Conservation (phyloP, 257 asterid genomes). For the Prunella vulgaris region DNA sequence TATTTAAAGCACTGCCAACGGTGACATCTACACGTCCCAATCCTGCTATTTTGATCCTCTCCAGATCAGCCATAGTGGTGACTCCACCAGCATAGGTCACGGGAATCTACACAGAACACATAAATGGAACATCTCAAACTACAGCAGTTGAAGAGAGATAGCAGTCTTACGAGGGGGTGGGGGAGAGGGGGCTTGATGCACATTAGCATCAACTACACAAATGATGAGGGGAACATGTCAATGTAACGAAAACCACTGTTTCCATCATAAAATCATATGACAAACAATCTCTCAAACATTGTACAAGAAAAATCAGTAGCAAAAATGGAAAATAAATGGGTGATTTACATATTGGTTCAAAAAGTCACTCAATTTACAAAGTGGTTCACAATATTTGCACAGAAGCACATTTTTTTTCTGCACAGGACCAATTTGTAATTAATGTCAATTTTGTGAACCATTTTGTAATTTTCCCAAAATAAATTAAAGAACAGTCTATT, state of each 20-base stretch:
- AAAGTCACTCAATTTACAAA: no score
- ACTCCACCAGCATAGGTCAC: constrained; percentile 98
- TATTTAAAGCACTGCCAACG: constrained; percentile 92
- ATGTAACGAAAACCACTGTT: not conserved
- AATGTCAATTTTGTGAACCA: no score
- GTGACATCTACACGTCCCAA: constrained; percentile 83
- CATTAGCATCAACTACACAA: no score
- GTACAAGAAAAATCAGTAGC: not conserved
- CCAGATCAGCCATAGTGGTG: constrained; percentile 68
- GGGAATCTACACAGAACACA: constrained; percentile 54
- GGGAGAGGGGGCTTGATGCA: no score
- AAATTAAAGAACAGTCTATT: not conserved
- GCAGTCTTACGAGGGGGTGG: not conserved
- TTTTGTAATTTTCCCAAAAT: no score
- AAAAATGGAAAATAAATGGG: not conserved
- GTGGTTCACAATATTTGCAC: no score
- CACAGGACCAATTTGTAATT: no score
- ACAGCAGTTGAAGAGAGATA: not conserved
- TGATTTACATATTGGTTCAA: no score
- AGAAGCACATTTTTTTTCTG: no score
- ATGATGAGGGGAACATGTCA: no score
- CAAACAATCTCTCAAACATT: not conserved
- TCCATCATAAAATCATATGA: not conserved
- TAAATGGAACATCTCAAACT: not conserved
- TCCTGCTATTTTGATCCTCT: constrained; percentile 75